phyloP scores from a whole-genome alignment of 164 flowering plant species.

The Vitis vinifera region ASM3070453v1 NC_081821.1:779001-779500 shows the following conservation, averaged over 20 bases:
- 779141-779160: slow-evolving; percentile 91
- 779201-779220: no score
- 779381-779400: no score
- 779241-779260: slow-evolving; percentile 93
- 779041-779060: no score
- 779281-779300: slow-evolving; percentile 91
- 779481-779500: no score
- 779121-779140: slow-evolving; percentile 82
- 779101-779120: slow-evolving; percentile 86
- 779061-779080: slow-evolving; percentile 46
- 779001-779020: no score
- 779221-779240: slow-evolving; percentile 30
- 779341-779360: background rate
- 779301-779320: slow-evolving; percentile 99
- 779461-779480: no score
- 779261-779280: slow-evolving; percentile 96
- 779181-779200: background rate
- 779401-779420: no score
- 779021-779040: no score
- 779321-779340: slow-evolving; percentile 57
- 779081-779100: slow-evolving; percentile 55
- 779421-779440: no score
- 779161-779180: slow-evolving; percentile 17
- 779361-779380: no score
- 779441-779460: no score